Conservation (phyloP, 176 grass and related monocot genomes). For the Phoenix roebelenii region DNA sequence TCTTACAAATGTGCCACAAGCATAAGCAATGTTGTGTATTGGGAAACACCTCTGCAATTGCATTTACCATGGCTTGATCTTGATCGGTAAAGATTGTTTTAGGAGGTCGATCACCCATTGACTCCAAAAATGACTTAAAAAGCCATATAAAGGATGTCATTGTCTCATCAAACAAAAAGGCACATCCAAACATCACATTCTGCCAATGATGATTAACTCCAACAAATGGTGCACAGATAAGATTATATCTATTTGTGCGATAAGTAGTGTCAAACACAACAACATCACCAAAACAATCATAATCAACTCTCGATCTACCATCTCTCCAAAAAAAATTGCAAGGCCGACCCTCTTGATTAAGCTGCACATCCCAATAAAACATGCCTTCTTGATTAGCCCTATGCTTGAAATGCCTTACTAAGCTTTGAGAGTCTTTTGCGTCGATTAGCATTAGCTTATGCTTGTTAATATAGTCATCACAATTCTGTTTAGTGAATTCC, state of each 20-base stretch:
- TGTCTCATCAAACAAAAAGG: constrained; percentile 51
- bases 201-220: constrained; percentile 84
- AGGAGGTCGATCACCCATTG: constrained; percentile 52
- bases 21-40: constrained; percentile 53
- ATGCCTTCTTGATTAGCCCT: constrained; percentile 55
- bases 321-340: constrained; percentile 78
- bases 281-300: constrained; percentile 66
- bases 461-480: too few relatives aligned
- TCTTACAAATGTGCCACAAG: constrained; percentile 60
- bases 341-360: constrained; percentile 42
- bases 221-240: constrained; percentile 57
- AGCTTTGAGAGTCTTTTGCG: constrained; percentile 35
- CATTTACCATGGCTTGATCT: constrained; percentile 53
- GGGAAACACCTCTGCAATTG: constrained; percentile 66
- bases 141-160: constrained; percentile 50
- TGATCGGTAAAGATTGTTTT: constrained; percentile 64
- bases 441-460: too few relatives aligned
- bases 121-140: constrained; percentile 68
- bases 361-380: constrained; percentile 55
- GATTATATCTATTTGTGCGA: constrained; percentile 59
- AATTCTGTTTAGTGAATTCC: not conserved
- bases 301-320: constrained; percentile 56
- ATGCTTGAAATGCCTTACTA: constrained; percentile 48
- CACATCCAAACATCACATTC: constrained; percentile 67
- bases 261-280: constrained; percentile 70